Conservation (phyloP, 148 eudicot genomes). For the Oxyria digyna region DNA sequence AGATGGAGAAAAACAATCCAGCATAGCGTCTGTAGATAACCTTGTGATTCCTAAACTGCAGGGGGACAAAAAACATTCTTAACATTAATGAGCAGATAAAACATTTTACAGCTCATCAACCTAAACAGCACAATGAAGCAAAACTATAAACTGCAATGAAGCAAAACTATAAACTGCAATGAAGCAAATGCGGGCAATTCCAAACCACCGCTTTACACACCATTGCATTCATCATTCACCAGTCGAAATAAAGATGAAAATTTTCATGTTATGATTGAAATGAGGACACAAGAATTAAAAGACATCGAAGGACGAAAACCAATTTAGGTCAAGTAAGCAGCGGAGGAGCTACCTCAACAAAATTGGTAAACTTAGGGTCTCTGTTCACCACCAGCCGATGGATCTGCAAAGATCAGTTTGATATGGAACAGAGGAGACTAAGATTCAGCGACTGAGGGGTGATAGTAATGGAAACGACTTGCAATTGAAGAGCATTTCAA, state of each 20-base stretch:
- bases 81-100: not conserved
- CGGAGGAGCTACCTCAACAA: slow-evolving; percentile 62
- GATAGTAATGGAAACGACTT: not conserved
- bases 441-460: not conserved
- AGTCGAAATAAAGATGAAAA: not conserved
- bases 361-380: slow-evolving; percentile 98
- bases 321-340: not conserved
- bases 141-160: not conserved
- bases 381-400: slow-evolving; percentile 95
- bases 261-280: not conserved
- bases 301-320: not conserved
- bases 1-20: slow-evolving; percentile 86
- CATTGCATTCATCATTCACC: not conserved
- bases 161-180: not conserved
- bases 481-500: not conserved
- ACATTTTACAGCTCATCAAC: not conserved
- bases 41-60: slow-evolving; percentile 93
- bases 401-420: slow-evolving; percentile 35
- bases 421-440: not conserved
- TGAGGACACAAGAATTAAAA: not conserved
- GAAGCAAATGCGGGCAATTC: not conserved
- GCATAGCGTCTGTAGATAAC: slow-evolving; percentile 94
- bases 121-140: not conserved
- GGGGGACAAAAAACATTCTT: slow-evolving; percentile 1
- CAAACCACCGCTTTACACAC: not conserved